Conservation (phyloP, 208 protist species). For the Giardia duodenalis region DNA sequence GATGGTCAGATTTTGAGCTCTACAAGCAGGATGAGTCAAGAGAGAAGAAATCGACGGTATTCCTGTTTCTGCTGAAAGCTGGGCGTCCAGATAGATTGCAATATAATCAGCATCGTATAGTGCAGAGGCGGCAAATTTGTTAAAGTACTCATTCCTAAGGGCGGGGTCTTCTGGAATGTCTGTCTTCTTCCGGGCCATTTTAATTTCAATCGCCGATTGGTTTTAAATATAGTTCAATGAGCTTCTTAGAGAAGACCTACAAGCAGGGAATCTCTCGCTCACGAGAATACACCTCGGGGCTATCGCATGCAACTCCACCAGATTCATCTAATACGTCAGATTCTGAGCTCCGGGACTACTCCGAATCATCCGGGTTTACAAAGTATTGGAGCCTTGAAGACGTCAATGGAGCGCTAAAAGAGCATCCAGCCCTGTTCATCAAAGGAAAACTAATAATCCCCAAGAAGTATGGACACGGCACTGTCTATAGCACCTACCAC, state of each 20-base stretch:
- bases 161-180: constrained; percentile 8
- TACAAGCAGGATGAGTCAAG: neutral
- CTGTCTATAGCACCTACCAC: neutral
- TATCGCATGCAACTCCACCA: too few species aligned
- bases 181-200: constrained; percentile 14
- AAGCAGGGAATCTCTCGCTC: too few species aligned
- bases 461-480: neutral
- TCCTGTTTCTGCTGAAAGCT: constrained; percentile 1
- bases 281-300: too few species aligned
- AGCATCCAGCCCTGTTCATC: too few species aligned
- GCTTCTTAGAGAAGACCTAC: too few species aligned
- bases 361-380: too few species aligned
- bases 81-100: neutral
- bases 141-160: neutral
- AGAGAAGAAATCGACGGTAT: neutral
- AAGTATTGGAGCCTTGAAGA: too few species aligned
- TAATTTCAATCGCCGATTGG: too few species aligned
- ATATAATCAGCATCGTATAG: constrained; percentile 11
- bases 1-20: neutral
- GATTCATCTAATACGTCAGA: too few species aligned
- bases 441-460: neutral
- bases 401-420: too few species aligned
- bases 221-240: too few species aligned
- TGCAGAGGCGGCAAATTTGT: constrained; percentile 4
- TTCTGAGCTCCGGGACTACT: too few species aligned